Evolutionary conservation across 2,329 filamentous ascomycete genomes (phyloP).

Genomic region (Xylariaceae sp.): DNA sequence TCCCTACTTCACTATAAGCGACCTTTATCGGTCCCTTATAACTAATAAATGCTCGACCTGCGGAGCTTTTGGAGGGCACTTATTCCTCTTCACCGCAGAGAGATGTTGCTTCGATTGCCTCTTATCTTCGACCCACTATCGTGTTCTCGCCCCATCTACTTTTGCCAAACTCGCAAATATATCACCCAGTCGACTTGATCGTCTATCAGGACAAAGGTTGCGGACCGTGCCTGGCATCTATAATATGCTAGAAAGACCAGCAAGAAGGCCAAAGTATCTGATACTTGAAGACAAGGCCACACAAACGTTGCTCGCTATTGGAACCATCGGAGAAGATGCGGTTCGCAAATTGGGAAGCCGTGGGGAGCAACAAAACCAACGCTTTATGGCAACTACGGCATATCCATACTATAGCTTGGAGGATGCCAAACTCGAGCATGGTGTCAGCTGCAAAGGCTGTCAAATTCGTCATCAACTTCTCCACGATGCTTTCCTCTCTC

Average conservation of each 20-base stretch:
- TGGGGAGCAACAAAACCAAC: conserved; percentile 18
- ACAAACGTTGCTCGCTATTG: background rate
- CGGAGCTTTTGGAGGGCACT: conserved; percentile 25
- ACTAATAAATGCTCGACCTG: conserved; percentile 28
- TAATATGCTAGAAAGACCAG: conserved; percentile 18
- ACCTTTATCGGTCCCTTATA: conserved; percentile 30
- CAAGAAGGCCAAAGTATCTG: conserved; percentile 16
- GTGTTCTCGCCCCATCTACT: conserved; percentile 24
- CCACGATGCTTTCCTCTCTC: background rate
- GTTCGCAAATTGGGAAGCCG: conserved; percentile 13
- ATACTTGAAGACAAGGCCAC: conserved; percentile 17
- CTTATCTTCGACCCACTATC: conserved; percentile 21
- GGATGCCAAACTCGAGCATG: conserved; percentile 29
- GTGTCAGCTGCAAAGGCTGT: conserved; percentile 33
- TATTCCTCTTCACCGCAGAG: conserved; percentile 32
- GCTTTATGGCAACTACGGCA: conserved; percentile 31
- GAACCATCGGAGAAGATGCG: background rate
- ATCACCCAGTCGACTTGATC: conserved; percentile 20
- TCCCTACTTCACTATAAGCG: conserved; percentile 27
- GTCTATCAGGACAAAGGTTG: conserved; percentile 17
- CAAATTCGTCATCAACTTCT: conserved; percentile 16
- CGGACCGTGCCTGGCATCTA: conserved; percentile 27
- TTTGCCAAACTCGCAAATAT: conserved; percentile 26
- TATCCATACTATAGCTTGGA: conserved; percentile 30
- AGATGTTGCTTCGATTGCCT: conserved; percentile 34